Evolutionary conservation across 257 asterid species (phyloP).

Genomic region (Nyctanthes arbortristis): DNA sequence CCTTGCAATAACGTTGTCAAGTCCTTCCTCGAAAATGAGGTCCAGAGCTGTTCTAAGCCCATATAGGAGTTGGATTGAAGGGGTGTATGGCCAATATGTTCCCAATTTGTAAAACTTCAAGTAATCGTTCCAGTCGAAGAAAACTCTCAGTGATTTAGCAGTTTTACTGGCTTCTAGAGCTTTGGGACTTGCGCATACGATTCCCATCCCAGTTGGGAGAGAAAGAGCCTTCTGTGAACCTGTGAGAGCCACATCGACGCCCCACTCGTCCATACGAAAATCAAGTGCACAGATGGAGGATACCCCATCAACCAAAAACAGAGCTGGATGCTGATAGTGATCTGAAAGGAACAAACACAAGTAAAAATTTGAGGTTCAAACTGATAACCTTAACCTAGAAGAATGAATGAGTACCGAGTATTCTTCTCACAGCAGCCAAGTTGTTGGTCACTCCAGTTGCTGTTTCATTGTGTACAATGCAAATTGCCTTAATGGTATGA

Average conservation of each 20-base stretch:
- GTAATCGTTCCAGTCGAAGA: slow-evolving; percentile 97
- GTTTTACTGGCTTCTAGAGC: slow-evolving; percentile 90
- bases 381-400: too few relatives aligned
- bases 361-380: too few relatives aligned
- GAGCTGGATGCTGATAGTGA: slow-evolving; percentile 94
- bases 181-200: slow-evolving; percentile 94
- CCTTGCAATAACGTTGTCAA: slow-evolving; percentile 83
- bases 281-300: slow-evolving; percentile 98
- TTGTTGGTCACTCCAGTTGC: slow-evolving; percentile 98
- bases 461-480: slow-evolving; percentile 98
- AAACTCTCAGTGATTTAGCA: slow-evolving; percentile 86
- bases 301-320: slow-evolving; percentile 89
- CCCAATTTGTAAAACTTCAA: slow-evolving; percentile 90
- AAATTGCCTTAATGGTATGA: slow-evolving; percentile 89
- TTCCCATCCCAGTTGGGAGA: slow-evolving; percentile 93
- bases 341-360: too few relatives aligned
- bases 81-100: slow-evolving; percentile 98
- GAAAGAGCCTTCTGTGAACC: slow-evolving; percentile 98
- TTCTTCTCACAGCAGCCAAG: slow-evolving; percentile 83
- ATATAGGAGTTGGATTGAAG: slow-evolving; percentile 92
- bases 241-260: slow-evolving; percentile 90
- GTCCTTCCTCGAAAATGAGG: slow-evolving; percentile 96
- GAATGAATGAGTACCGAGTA: slow-evolving; percentile 62
- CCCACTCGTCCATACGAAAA: slow-evolving; percentile 99
- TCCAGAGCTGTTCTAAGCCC: slow-evolving; percentile 88